Percentiles rank a stretch among this genome's conserved stretches.
These are phyloP conservation scores for Trypanosoma avium DNA, from an alignment of 208 protist genomes.

Conservation along the genomic window DNA sequence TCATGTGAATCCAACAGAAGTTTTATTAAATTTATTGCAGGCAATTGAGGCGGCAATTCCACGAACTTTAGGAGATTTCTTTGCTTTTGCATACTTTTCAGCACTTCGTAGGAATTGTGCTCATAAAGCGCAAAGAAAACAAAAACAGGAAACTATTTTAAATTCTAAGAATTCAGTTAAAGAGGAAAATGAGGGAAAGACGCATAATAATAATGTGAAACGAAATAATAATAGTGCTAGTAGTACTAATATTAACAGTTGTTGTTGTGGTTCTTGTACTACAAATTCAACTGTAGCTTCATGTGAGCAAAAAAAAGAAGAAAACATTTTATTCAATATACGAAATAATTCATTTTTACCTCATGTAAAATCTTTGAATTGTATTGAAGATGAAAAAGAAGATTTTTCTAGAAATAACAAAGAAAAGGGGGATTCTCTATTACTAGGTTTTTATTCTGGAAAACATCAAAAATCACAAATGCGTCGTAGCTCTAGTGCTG, in stretches of 20 bases:
- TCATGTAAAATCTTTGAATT: constrained; percentile 2
- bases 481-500: constrained; percentile 2
- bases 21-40: neutral
- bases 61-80: constrained; percentile 5
- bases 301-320: neutral
- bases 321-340: neutral
- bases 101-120: neutral
- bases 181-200: neutral
- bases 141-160: neutral
- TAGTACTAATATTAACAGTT: no score
- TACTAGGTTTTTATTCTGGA: neutral
- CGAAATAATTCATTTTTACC: neutral
- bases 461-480: neutral
- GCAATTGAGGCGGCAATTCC: constrained; percentile 10
- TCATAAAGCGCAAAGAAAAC: neutral
- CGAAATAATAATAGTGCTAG: no score
- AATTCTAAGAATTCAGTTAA: neutral
- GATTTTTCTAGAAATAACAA: no score
- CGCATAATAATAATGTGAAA: neutral
- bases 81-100: constrained; percentile 17
- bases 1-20: neutral
- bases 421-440: no score
- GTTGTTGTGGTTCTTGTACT: no score
- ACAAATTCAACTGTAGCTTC: no score
- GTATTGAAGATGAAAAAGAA: neutral